A percentile compares a stretch with the other conserved stretches of the same genome.
These are phyloP conservation scores for Smittium culicis DNA, from an alignment of 371 early-diverging fungal genomes.

Conservation along the genomic window DNA sequence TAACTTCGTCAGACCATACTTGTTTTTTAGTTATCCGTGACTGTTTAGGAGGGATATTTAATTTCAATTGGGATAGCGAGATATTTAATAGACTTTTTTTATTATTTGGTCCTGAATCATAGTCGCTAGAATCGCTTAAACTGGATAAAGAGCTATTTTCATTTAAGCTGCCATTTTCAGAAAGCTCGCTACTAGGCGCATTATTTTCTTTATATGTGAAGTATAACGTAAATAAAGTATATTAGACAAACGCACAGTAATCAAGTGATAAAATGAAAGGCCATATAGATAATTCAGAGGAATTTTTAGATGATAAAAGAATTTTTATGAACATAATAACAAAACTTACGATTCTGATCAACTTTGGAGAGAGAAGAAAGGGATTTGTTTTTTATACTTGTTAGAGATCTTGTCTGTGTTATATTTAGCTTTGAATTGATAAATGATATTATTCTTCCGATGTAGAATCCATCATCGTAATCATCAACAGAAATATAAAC, in stretches of 20 bases:
- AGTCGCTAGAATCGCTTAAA: constrained; percentile 1
- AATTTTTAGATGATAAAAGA: neutral
- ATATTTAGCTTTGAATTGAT: constrained; percentile 22
- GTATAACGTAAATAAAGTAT: too few relatives aligned
- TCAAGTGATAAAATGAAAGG: too few relatives aligned
- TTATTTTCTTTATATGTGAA: neutral
- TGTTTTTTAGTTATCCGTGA: neutral
- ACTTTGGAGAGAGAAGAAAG: neutral
- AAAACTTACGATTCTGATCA: neutral
- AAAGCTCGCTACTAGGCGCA: neutral
- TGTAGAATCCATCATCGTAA: constrained; percentile 59
- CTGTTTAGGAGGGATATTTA: neutral
- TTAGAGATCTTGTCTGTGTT: constrained; percentile 6
- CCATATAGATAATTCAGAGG: neutral
- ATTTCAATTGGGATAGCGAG: neutral
- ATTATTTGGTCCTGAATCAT: neutral
- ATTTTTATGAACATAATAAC: neutral
- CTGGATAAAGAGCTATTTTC: neutral
- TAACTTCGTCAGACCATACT: constrained; percentile 16
- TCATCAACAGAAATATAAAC: constrained; percentile 63
- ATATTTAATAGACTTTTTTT: neutral
- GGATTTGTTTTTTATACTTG: neutral
- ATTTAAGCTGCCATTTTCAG: neutral
- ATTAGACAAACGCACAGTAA: too few relatives aligned
- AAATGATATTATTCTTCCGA: constrained; percentile 75